These are phyloP conservation scores for Diddensiella caesifluorescens DNA, from an alignment of 805 yeast species.

Conservation along the genomic window DNA sequence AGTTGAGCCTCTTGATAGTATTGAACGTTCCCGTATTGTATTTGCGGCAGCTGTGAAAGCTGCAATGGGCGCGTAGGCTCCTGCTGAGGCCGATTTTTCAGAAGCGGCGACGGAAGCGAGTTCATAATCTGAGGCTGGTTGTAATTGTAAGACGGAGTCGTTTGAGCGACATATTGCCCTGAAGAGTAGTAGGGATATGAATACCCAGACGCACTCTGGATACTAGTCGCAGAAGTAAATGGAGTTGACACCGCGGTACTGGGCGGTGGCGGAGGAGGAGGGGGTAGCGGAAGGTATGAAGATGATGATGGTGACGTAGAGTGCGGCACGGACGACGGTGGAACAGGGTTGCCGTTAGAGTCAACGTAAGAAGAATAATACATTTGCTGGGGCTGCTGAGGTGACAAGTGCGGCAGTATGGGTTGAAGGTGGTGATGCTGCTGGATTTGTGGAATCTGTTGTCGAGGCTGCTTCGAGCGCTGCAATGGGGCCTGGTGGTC, in stretches of 20 bases:
- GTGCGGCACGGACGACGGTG: background rate
- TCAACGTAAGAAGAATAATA: background rate
- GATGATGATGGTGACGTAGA: background rate
- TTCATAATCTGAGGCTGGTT: too few relatives aligned
- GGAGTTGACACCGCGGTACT: too few relatives aligned
- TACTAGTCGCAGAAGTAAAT: too few relatives aligned
- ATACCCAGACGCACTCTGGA: too few relatives aligned
- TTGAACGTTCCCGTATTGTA: slow-evolving; percentile 8
- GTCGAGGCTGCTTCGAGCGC: slow-evolving; percentile 11
- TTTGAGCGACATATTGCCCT: too few relatives aligned
- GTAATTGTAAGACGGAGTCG: too few relatives aligned
- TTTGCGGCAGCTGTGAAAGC: slow-evolving; percentile 5
- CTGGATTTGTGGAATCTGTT: slow-evolving; percentile 7
- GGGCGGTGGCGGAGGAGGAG: too few relatives aligned
- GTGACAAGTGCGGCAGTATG: background rate
- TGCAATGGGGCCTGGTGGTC: slow-evolving; percentile 2
- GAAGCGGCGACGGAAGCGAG: too few relatives aligned
- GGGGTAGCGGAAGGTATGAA: too few relatives aligned
- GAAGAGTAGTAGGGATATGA: too few relatives aligned
- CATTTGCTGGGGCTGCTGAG: slow-evolving; percentile 1
- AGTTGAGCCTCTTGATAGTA: slow-evolving; percentile 9
- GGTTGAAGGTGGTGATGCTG: slow-evolving; percentile 10
- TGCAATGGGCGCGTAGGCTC: background rate
- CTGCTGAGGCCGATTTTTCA: background rate
- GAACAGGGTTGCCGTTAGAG: slow-evolving; percentile 1